phyloP scores from a whole-genome alignment of 495 filamentous ascomycete species.

The Pyrenula aspistea region DNA sequence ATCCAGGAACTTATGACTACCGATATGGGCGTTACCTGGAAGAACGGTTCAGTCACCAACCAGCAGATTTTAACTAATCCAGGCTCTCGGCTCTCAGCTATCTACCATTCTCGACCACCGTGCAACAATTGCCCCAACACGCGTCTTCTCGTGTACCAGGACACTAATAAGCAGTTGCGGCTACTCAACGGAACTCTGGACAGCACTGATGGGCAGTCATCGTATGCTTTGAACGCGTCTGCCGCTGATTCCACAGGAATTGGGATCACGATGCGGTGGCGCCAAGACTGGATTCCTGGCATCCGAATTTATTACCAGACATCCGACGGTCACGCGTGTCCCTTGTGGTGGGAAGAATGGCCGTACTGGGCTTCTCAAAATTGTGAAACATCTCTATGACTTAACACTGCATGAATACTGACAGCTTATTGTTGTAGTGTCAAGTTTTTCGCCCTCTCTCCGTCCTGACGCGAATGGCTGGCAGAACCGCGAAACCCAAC shows the following conservation, averaged over 20 bases:
- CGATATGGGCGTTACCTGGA: neutral
- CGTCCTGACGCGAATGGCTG: neutral
- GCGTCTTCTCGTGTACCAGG: neutral
- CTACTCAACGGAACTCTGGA: neutral
- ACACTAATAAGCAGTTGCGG: neutral
- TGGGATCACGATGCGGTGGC: neutral
- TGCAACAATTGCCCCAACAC: neutral
- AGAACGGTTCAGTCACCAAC: neutral
- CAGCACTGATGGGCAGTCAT: neutral
- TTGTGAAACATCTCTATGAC: no score
- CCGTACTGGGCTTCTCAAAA: neutral
- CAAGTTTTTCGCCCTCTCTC: neutral
- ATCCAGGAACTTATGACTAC: neutral
- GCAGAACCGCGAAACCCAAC: neutral
- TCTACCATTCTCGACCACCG: neutral
- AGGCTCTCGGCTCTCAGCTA: neutral
- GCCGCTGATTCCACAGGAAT: neutral
- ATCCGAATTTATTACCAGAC: neutral
- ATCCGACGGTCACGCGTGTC: neutral
- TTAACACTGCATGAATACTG: no score
- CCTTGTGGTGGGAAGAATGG: neutral
- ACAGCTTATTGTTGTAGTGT: neutral
- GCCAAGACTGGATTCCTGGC: neutral
- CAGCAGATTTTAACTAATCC: neutral
- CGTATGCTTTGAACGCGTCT: neutral